phyloP scores from a whole-genome alignment of 2,329 filamentous ascomycete genomes.

The Malbranchea zuffiana region DNA sequence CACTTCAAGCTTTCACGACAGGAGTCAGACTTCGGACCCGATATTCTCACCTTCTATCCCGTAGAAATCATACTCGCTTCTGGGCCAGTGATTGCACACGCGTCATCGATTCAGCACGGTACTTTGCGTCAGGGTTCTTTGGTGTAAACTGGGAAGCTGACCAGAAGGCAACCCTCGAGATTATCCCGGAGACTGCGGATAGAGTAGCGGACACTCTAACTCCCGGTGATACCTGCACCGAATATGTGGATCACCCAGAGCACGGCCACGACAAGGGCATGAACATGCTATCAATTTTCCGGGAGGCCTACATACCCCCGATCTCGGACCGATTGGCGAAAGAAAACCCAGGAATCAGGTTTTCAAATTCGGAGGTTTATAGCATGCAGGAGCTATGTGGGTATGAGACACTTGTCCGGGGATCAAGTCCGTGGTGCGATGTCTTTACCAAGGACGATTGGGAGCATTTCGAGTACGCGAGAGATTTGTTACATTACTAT shows the following conservation, averaged over 20 bases:
- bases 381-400: slow-evolving; percentile 53
- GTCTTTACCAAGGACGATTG: slow-evolving; percentile 46
- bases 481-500: slow-evolving; percentile 50
- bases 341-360: slow-evolving; percentile 34
- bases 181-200: slow-evolving; percentile 44
- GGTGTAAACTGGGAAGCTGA: slow-evolving; percentile 37
- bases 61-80: slow-evolving; percentile 29
- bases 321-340: slow-evolving; percentile 37
- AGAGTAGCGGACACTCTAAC: slow-evolving; percentile 46
- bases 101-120: slow-evolving; percentile 46
- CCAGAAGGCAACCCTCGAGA: slow-evolving; percentile 33
- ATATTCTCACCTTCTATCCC: slow-evolving; percentile 39
- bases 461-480: slow-evolving; percentile 47
- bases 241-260: slow-evolving; percentile 27
- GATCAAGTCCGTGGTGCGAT: slow-evolving; percentile 46
- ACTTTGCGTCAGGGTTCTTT: slow-evolving; percentile 47
- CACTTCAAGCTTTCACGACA: slow-evolving; percentile 43
- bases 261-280: slow-evolving; percentile 43
- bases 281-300: slow-evolving; percentile 38
- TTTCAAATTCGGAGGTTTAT: slow-evolving; percentile 42
- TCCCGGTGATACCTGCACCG: slow-evolving; percentile 39
- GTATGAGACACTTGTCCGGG: slow-evolving; percentile 46
- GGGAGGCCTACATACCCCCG: slow-evolving; percentile 37
- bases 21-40: slow-evolving; percentile 44
- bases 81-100: slow-evolving; percentile 47